Conservation (phyloP, 2,329 filamentous ascomycete genomes). For the Exophiala spinifera region DNA sequence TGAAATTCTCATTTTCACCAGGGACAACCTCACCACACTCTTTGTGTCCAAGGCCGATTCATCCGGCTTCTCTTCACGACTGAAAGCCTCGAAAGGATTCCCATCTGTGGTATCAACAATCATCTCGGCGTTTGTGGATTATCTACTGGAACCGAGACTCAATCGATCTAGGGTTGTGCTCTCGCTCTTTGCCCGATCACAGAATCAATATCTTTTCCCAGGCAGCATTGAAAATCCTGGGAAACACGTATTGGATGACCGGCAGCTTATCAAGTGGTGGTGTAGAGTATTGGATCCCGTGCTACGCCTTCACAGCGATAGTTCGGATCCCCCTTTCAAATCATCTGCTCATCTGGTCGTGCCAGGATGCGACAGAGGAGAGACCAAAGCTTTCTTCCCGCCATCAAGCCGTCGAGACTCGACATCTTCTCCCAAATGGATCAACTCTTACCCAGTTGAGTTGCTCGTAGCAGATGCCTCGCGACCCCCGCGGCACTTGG, state of each 20-base stretch:
- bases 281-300: conserved; percentile 80
- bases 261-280: conserved; percentile 93
- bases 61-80: conserved; percentile 74
- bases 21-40: conserved; percentile 73
- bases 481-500: conserved; percentile 72
- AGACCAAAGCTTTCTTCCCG: conserved; percentile 77
- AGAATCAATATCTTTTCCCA: conserved; percentile 92
- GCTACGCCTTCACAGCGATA: conserved; percentile 42
- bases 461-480: conserved; percentile 59
- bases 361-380: conserved; percentile 78
- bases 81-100: conserved; percentile 60
- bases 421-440: conserved; percentile 43
- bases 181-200: conserved; percentile 86
- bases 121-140: conserved; percentile 70
- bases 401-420: conserved; percentile 42
- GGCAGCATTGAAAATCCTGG: conserved; percentile 78
- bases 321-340: conserved; percentile 32
- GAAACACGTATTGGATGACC: conserved; percentile 90
- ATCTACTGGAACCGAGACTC: conserved; percentile 57
- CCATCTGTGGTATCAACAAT: conserved; percentile 67
- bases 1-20: conserved; percentile 84
- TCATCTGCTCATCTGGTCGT: conserved; percentile 81
- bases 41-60: conserved; percentile 98
- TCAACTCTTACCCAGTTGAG: conserved; percentile 67
- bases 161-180: conserved; percentile 65